Evolutionary conservation across 768 basidiomycete species (phyloP).

Genomic region (Bullera alba): DNA sequence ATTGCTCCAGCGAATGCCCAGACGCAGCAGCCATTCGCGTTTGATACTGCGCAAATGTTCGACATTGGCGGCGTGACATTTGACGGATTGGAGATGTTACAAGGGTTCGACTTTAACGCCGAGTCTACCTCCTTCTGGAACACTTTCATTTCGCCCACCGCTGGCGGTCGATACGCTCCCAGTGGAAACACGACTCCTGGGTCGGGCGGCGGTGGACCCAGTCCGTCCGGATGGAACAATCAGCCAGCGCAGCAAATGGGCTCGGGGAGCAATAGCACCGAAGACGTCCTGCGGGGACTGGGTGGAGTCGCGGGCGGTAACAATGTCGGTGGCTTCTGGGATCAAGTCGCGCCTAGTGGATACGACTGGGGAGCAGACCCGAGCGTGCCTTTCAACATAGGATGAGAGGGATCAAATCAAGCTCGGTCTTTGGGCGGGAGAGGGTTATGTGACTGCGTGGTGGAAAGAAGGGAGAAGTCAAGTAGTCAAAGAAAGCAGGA

Average conservation of each 20-base stretch:
- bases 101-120: slow-evolving; percentile 25
- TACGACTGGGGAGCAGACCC: slow-evolving; percentile 40
- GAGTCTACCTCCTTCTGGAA: slow-evolving; percentile 24
- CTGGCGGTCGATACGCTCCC: neutral
- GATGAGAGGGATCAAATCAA: no score
- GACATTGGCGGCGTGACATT: slow-evolving; percentile 37
- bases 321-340: slow-evolving; percentile 29
- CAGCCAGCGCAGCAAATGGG: neutral
- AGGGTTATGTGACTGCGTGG: no score
- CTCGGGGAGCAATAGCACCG: neutral
- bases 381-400: slow-evolving; percentile 38
- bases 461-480: no score
- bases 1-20: neutral
- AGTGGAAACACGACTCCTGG: slow-evolving; percentile 12
- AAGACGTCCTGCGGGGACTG: neutral
- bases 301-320: slow-evolving; percentile 3
- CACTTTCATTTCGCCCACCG: slow-evolving; percentile 11
- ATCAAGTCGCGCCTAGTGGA: slow-evolving; percentile 21
- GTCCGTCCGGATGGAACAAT: neutral
- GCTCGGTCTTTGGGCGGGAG: no score
- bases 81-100: slow-evolving; percentile 35
- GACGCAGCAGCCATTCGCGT: neutral
- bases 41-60: slow-evolving; percentile 9
- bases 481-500: no score
- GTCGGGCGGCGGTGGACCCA: neutral